Base-by-base conservation (phyloP, 2,329 filamentous ascomycete species). In the Orbilia ellipsospora region DNA sequence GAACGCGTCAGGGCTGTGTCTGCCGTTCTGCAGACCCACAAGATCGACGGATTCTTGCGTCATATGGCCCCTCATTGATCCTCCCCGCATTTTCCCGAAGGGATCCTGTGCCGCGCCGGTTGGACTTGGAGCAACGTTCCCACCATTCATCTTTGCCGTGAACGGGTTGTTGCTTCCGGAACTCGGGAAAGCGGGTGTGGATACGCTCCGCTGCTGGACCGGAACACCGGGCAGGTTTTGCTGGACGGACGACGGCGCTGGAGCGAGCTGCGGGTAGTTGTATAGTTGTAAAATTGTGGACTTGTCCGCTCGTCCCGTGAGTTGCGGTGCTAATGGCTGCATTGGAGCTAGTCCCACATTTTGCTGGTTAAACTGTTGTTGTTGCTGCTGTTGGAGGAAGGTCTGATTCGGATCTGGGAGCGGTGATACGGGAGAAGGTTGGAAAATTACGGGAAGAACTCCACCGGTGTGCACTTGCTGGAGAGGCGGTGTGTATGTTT, bases 281-380 rank as follows among this genome's bases (percentile, higher is more conserved):
- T 92, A 94, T 10, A 95, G 82, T 4, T 92, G 90, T 81, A 94
- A 85, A 73, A 95, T 94, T 3, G 90, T 90, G 2, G 87, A 88
- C 77, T 91, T 94, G 79, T 93, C 88, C 31, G 89, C 86, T 36
- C 87, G 84, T 50, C 84, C 83, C 15, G 85, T 83, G 60, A 84
- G 83, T 50, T 83, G 82, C 36, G 79, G 79, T 42, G 80, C 80
- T 4, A 79, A 62, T 6, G 79, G 67, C 80, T 82, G 70, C 80
- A 80, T 45, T 80, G 80, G 52, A 80, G 80, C 10, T 52, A 76
- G 36, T 63, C 77, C 55, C 73, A 56, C 65, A 77, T 64, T 80
- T 78, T 45, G 78, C 4, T 83, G 80, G 40, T 86, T 79, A 18
- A 81, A 78, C 54, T 61, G 66, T 26, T 77, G 79, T 59, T 73